Conservation (phyloP, 1,284 basidiomycete species). For the Marasmius tenuissimus region DNA sequence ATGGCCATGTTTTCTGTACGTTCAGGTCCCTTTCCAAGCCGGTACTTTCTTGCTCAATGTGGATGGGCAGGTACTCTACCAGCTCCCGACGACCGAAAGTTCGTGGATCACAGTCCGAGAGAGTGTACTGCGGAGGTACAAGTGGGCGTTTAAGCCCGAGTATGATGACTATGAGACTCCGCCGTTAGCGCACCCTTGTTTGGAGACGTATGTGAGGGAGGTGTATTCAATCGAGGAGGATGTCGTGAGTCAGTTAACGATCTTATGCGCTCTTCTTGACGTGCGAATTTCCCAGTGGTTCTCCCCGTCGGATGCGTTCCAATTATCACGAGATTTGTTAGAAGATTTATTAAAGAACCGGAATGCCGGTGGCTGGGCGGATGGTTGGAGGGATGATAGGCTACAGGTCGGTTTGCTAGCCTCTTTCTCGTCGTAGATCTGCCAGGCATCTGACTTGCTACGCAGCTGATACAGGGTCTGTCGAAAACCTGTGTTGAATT, state of each 20-base stretch:
- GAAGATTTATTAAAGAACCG: slow-evolving; percentile 25
- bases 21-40: background rate
- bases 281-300: slow-evolving; percentile 13
- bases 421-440: background rate
- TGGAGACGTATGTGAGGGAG: slow-evolving; percentile 40
- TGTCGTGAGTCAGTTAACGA: slow-evolving; percentile 30
- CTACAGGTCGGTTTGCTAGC: slow-evolving; percentile 17
- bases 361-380: slow-evolving; percentile 31
- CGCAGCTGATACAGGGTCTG: background rate
- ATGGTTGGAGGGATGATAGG: slow-evolving; percentile 37
- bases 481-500: background rate
- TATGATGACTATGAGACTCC: slow-evolving; percentile 45
- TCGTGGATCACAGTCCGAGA: slow-evolving; percentile 34
- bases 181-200: slow-evolving; percentile 36
- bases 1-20: slow-evolving; percentile 48
- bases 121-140: slow-evolving; percentile 65
- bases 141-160: slow-evolving; percentile 67
- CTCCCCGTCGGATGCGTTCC: slow-evolving; percentile 36
- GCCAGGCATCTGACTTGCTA: background rate
- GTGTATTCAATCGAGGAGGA: slow-evolving; percentile 26
- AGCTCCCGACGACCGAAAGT: background rate
- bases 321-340: slow-evolving; percentile 41
- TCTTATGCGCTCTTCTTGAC: background rate
- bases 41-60: background rate
- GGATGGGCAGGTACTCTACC: slow-evolving; percentile 21